Percentiles rank a stretch among this genome's conserved stretches.
Conservation (phyloP, 352 stramenopile species). For the Phytophthora constricta region DNA sequence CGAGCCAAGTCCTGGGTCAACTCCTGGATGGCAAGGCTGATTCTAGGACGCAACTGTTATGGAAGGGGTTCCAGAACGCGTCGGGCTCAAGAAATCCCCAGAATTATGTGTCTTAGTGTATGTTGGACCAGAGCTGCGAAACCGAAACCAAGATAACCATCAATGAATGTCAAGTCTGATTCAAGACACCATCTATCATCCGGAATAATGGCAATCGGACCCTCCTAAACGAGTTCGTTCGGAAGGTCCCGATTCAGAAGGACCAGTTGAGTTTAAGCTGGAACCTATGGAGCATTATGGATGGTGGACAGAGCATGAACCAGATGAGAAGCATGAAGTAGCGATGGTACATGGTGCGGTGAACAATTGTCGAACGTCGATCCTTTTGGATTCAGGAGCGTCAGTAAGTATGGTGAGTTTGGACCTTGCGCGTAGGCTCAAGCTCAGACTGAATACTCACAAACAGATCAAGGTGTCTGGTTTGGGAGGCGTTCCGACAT, state of each 20-base stretch:
- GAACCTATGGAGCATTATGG: neutral
- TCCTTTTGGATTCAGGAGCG: neutral
- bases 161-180: neutral
- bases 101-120: conserved; percentile 1
- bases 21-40: neutral
- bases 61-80: conserved; percentile 3
- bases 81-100: neutral
- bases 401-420: neutral
- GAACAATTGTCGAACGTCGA: neutral
- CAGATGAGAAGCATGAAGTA: neutral
- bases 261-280: neutral
- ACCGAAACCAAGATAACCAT: neutral
- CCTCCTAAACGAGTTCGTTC: neutral
- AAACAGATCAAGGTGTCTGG: neutral
- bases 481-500: conserved; percentile 18
- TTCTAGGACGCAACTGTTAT: neutral
- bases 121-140: neutral
- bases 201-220: no score
- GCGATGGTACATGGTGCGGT: neutral
- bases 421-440: conserved; percentile 10
- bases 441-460: conserved; percentile 4
- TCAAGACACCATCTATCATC: no score
- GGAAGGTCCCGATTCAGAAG: neutral
- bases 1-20: neutral
- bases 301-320: neutral